Conservation (phyloP, 2,329 filamentous ascomycete genomes). For the Talaromyces islandicus region DNA sequence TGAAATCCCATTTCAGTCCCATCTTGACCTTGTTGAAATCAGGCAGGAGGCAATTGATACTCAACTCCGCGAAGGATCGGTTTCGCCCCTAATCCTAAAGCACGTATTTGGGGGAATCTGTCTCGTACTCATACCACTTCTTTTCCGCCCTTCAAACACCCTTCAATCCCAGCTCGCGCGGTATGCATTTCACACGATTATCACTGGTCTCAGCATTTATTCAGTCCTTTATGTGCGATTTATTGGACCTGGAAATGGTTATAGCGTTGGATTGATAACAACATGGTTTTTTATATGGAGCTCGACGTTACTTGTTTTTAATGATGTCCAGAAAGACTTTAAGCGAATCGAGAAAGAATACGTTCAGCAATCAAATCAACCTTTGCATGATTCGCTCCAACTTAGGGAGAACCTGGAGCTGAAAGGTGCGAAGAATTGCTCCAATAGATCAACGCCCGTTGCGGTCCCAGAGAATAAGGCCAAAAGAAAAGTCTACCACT, state of each 20-base stretch:
- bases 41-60: conserved; percentile 19
- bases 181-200: conserved; percentile 40
- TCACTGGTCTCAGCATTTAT: conserved; percentile 39
- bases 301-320: conserved; percentile 47
- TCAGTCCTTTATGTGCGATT: conserved; percentile 41
- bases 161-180: conserved; percentile 30
- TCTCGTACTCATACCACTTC: conserved; percentile 43
- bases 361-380: not conserved
- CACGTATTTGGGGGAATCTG: conserved; percentile 24
- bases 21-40: conserved; percentile 21
- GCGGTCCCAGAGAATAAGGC: not conserved
- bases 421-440: not conserved
- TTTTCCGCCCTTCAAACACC: conserved; percentile 42
- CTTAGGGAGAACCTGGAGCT: not conserved
- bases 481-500: conserved; percentile 33
- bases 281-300: conserved; percentile 52
- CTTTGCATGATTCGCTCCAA: not conserved
- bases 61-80: conserved; percentile 21
- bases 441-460: not conserved
- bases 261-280: conserved; percentile 50
- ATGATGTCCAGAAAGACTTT: conserved; percentile 52
- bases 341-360: conserved; percentile 45
- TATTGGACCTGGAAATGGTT: conserved; percentile 46
- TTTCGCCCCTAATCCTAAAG: conserved; percentile 31
- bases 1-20: conserved; percentile 18